Evolutionary conservation across 495 filamentous ascomycete genomes (phyloP), one percentile per base, ranked within the genome.

Genomic region (Neurospora pannonica): DNA sequence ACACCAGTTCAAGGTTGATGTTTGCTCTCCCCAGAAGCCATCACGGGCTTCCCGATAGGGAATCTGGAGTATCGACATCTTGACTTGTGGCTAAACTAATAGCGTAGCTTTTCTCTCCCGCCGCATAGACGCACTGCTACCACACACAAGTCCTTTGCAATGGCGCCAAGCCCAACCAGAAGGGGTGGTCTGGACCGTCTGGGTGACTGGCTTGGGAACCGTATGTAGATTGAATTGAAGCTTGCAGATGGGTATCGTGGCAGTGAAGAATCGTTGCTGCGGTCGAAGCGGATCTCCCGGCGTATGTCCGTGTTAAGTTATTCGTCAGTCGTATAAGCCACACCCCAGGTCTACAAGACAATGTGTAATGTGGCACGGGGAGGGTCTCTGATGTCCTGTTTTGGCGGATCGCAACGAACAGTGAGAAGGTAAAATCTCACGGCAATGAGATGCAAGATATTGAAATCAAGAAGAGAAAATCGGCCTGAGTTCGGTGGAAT

Each of bases 1-100:
- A 80, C 94, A 97, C 91, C 93, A 97, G 77, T 97, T 96, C 73
- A 97, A 79, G 0, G 94, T 97, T 24, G 93, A 95, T 0, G 94
- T 97, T 54, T 96, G 92, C 42, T 93, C 91, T 15, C 86, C 89
- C 94, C 94, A 97, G 81, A 90, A 93, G 38, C 94, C 94, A 71
- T 88, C 85, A 10, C 89, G 85, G 67, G 88, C 77, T 72, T 86
- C 87, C 54, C 92, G 90, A 81, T 97, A 97, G 31, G 91, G 88
- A 75, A 95, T 87, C 75, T 83, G 76, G 72, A 84, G 39, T 38
- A 38, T 67, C 69, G 74, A 76, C 15, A 71, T 67, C 1, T n/a
- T 42, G 48, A 40, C 13, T 69, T 21, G 11, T 3, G 17, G 42
- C 28, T 67, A 9, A 34, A 34, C 28, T 34, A 67, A 34, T 62